These are phyloP conservation scores for Triticum monococcum DNA, from an alignment of 176 grass and related monocot genomes.

Conservation along the genomic window DNA sequence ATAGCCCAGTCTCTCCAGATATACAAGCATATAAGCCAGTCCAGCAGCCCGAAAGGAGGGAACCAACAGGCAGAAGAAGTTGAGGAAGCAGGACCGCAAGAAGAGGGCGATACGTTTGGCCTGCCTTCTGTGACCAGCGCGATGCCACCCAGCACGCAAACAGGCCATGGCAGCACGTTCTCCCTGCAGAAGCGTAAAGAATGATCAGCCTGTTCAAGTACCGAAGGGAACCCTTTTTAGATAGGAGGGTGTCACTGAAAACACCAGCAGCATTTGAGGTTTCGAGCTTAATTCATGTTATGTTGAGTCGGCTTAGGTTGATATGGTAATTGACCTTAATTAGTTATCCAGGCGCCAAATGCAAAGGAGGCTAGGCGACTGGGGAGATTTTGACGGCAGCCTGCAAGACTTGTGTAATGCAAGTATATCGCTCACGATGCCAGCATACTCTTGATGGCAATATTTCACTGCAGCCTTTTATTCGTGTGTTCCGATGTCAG, in stretches of 20 bases:
- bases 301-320: constrained; percentile 2
- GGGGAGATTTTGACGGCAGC: not conserved
- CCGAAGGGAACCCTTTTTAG: constrained; percentile 25
- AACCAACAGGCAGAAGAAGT: constrained; percentile 1
- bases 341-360: not conserved
- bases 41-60: constrained; percentile 9
- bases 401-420: constrained; percentile 17
- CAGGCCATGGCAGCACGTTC: constrained; percentile 22
- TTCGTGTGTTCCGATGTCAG: not conserved
- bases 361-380: not conserved
- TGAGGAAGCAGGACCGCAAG: constrained; percentile 14
- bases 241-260: constrained; percentile 17
- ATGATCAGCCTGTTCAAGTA: constrained; percentile 6
- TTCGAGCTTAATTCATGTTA: constrained; percentile 5
- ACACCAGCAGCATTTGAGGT: not conserved
- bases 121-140: constrained; percentile 1
- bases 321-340: constrained; percentile 15
- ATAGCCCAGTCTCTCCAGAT: constrained; percentile 75
- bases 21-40: constrained; percentile 53
- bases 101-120: not conserved
- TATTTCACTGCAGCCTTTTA: not conserved
- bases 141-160: not conserved
- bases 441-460: not conserved
- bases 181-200: constrained; percentile 12
- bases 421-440: not conserved